Conservation (phyloP, 352 stramenopile genomes). For the Plasmopara muralis region DNA sequence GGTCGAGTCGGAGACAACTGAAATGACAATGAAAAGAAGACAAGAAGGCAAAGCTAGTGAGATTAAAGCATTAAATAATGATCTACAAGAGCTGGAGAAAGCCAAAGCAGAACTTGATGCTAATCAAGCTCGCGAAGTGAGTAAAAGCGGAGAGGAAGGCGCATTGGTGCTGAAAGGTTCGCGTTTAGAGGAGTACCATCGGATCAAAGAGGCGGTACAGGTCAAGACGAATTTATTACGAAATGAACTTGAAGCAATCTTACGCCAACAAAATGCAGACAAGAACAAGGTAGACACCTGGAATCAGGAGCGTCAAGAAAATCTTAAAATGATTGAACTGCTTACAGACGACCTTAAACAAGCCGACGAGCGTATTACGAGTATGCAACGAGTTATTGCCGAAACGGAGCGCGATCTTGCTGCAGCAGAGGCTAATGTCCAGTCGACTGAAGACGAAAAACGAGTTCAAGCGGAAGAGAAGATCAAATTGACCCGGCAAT, state of each 20-base stretch:
- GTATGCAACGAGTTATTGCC: slow-evolving; percentile 65
- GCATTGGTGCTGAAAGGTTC: slow-evolving; percentile 53
- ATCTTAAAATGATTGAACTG: slow-evolving; percentile 58
- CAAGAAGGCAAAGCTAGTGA: slow-evolving; percentile 80
- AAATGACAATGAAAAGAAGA: slow-evolving; percentile 66
- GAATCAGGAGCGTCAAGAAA: slow-evolving; percentile 61
- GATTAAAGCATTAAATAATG: slow-evolving; percentile 66
- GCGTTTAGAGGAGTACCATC: slow-evolving; percentile 76
- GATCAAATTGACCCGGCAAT: slow-evolving; percentile 52
- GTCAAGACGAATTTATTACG: slow-evolving; percentile 66
- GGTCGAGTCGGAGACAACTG: slow-evolving; percentile 36
- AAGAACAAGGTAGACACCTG: slow-evolving; percentile 69
- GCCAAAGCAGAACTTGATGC: slow-evolving; percentile 54
- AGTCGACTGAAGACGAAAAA: slow-evolving; percentile 55
- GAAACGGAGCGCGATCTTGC: slow-evolving; percentile 52
- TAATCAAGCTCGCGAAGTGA: slow-evolving; percentile 23
- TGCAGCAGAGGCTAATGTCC: slow-evolving; percentile 43
- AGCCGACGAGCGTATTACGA: slow-evolving; percentile 56
- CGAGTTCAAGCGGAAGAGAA: slow-evolving; percentile 52
- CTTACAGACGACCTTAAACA: slow-evolving; percentile 52
- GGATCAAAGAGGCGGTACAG: slow-evolving; percentile 69
- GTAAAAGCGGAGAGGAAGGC: slow-evolving; percentile 36
- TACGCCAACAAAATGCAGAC: slow-evolving; percentile 59
- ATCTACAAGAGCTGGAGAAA: slow-evolving; percentile 57
- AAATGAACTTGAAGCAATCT: slow-evolving; percentile 63